Conservation (phyloP, 495 filamentous ascomycete genomes). For the Mytilinidion resinicola region DNA sequence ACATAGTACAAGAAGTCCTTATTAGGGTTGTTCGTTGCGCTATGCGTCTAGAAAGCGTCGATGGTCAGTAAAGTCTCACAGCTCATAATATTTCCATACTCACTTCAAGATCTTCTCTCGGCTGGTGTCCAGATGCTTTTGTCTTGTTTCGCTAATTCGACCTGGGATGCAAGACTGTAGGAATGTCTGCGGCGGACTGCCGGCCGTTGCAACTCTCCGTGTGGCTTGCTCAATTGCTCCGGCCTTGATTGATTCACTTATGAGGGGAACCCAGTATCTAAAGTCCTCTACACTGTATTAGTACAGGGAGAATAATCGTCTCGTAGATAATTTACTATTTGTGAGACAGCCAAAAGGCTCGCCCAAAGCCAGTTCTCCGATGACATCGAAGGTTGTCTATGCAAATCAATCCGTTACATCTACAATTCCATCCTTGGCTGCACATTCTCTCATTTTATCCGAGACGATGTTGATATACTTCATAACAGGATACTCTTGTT, state of each 20-base stretch:
- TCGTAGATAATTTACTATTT: not conserved
- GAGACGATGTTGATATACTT: not conserved
- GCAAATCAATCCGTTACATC: slow-evolving; percentile 1
- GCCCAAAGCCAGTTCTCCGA: slow-evolving; percentile 5
- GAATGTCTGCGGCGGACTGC: slow-evolving; percentile 22
- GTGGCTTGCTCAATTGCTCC: slow-evolving; percentile 22
- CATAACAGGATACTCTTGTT: slow-evolving; percentile 16
- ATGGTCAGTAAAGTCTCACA: not conserved
- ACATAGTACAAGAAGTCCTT: slow-evolving; percentile 12
- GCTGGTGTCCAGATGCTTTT: slow-evolving; percentile 15
- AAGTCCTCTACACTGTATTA: slow-evolving; percentile 10
- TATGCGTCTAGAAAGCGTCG: not conserved
- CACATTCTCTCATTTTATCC: not conserved
- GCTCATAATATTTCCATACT: not conserved
- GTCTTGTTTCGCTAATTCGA: not conserved
- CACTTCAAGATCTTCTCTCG: slow-evolving; percentile 17
- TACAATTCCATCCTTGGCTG: not conserved
- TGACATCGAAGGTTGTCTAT: slow-evolving; percentile 1
- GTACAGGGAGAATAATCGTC: not conserved
- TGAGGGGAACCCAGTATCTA: slow-evolving; percentile 9
- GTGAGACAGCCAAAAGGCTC: slow-evolving; percentile 4
- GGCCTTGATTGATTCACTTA: slow-evolving; percentile 14
- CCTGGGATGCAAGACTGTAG: slow-evolving; percentile 18
- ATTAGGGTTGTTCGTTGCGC: slow-evolving; percentile 10
- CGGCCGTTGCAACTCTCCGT: slow-evolving; percentile 25